These are phyloP conservation scores for Phytophthora sojae DNA, from an alignment of 352 stramenopile species.

Conservation along the genomic window DNA sequence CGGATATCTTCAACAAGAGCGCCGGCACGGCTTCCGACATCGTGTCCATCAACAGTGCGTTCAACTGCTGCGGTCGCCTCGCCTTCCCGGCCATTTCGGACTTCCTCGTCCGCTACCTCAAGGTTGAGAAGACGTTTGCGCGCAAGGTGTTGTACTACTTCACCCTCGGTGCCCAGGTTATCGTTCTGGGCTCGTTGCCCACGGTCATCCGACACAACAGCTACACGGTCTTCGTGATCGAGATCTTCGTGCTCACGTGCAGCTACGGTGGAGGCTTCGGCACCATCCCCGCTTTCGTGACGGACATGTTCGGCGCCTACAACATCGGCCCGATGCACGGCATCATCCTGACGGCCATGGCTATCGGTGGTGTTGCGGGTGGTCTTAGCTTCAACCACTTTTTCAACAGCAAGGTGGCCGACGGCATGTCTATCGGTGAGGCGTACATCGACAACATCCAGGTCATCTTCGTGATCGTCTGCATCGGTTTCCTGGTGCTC, in stretches of 20 bases:
- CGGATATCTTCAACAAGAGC: conserved; percentile 59
- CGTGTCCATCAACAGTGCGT: conserved; percentile 68
- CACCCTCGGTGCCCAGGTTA: conserved; percentile 64
- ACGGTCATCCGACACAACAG: conserved; percentile 62
- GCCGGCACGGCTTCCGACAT: conserved; percentile 47
- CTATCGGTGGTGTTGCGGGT: conserved; percentile 71
- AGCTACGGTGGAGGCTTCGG: conserved; percentile 81
- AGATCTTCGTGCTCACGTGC: conserved; percentile 79
- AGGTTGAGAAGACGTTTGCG: conserved; percentile 54
- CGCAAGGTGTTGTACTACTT: conserved; percentile 76
- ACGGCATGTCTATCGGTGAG: conserved; percentile 52
- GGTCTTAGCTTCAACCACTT: conserved; percentile 78
- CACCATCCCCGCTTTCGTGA: conserved; percentile 78
- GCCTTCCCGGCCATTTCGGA: conserved; percentile 55
- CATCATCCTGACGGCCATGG: conserved; percentile 80
- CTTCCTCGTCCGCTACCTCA: conserved; percentile 43
- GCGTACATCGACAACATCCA: conserved; percentile 83
- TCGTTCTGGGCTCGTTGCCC: conserved; percentile 71
- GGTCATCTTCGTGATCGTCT: conserved; percentile 70
- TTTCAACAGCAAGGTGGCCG: conserved; percentile 50
- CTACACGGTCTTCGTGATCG: conserved; percentile 65
- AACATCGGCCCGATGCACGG: conserved; percentile 70
- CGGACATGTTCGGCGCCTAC: conserved; percentile 85
- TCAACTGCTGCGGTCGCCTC: conserved; percentile 66
- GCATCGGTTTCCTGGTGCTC: conserved; percentile 65